Evolutionary conservation across 2,329 filamentous ascomycete species (phyloP), one percentile per base, ranked within the genome.

Genomic region (Ascochyta lentis): DNA sequence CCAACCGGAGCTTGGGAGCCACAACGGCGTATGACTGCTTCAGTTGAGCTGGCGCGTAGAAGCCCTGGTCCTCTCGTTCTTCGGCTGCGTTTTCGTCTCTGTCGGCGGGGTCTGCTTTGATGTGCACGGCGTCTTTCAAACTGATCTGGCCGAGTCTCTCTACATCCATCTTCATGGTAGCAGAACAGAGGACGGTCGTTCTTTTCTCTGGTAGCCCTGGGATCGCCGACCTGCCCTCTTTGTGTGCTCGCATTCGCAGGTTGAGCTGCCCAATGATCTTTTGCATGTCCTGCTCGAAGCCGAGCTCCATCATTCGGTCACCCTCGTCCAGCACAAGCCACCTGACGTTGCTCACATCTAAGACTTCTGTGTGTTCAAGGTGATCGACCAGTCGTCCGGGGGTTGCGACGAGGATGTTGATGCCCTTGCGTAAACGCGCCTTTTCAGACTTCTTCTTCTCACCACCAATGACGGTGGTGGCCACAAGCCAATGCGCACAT

Each of bases 141-240:
- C 92, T 96, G 78, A 98, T 96, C 71, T 97, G 92, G 38, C 94
- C 93, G 6, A 99, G 80, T 65, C 90, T 89, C 73, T 98, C 93
- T 1, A 98, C 95, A 66, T 94, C 95, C 87, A 96, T 93, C 79
- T 97, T 97, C 88, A 99, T 90, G 0, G 95, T 99, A 3, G 95
- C 95, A 4, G 95, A 99, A 75, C 95, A 99, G 3, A 99, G 84
- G 4, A 99, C 84, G 0, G 95, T 98, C 1, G 91, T 89, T 52
- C 93, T 86, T 61, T 92, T 85, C 49, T 86, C 86, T 0, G 92
- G 89, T 7, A 96, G 81, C 4, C 89, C 80, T 16, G 84, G 83
- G 4, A 85, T 85, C 34, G 89, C 81, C 2, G 79, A 76, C 4
- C 87, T 86, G 34, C 84, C 83, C 27, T 85, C 86, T 51, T 83